Evolutionary conservation across 1,139 yeast species (phyloP), one percentile per base, ranked within the genome.

Genomic region (Lodderomyces orthopsilosis): DNA sequence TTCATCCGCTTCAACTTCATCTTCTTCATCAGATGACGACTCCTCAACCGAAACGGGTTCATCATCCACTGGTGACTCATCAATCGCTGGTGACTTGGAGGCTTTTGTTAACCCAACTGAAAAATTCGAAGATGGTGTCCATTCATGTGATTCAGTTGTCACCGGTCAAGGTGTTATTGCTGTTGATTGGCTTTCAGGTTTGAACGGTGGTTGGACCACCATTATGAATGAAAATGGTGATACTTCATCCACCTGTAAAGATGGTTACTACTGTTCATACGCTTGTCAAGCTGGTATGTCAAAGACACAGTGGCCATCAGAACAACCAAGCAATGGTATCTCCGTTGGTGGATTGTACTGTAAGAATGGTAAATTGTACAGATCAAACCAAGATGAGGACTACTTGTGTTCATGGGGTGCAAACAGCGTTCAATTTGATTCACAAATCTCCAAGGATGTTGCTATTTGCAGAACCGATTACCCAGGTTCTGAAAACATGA

Each of bases 281-380:
- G 89, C 93, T 51, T 85, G 94, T 70, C 91, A 85, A 68, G 79
- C 93, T 46, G 94, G 94, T 79, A 85, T 85, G 93, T 85, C 93
- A 56, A 85, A 85, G 74, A 85, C 93, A 46, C 94, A 85, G 71
- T 85, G 90, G 90, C 94, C 94, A 46, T 66, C 79, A 27, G 53
- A 63, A 24, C 94, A 85, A 68, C 93, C 93, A 46, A 52, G 80
- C 39, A 75, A 68, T 61, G 94, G 94, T 70, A 81, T 82, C 51
- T 83, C 93, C 40, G 80, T 85, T 49, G 94, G 94, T 70, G 94
- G 94, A 54, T 74, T 85, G 58, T 64, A 67, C 55, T 85, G 94
- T 75, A 71, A 81, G 60, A 65, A 63, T 59, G 93, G 93, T 52
- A 75, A 74, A 65, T 74, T 85, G 56, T 82, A 84, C 81, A 81